Conservation (phyloP, 345 rosid genomes). For the Corchorus capsularis region DNA sequence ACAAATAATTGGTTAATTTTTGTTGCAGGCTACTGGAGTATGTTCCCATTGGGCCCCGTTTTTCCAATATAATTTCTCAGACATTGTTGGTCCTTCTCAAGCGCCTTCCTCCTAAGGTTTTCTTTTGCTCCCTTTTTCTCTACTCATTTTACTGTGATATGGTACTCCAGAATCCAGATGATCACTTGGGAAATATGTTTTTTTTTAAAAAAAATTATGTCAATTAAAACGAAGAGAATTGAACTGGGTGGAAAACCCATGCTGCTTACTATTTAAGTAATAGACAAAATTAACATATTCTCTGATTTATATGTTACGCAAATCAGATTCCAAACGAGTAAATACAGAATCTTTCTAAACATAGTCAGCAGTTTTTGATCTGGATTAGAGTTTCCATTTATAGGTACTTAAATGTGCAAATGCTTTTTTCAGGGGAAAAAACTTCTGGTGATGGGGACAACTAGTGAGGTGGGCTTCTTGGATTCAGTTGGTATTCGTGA, state of each 20-base stretch:
- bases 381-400: neutral
- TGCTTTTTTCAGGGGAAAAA: conserved; percentile 70
- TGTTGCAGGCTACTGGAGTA: conserved; percentile 85
- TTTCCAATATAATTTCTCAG: conserved; percentile 87
- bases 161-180: neutral
- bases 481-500: conserved; percentile 75
- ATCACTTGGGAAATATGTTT: neutral
- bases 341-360: neutral
- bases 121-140: conserved; percentile 11
- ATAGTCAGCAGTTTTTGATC: neutral
- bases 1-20: conserved; percentile 19
- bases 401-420: conserved; percentile 9
- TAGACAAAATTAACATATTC: neutral
- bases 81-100: conserved; percentile 91
- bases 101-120: conserved; percentile 94
- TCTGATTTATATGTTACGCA: neutral
- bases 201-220: neutral
- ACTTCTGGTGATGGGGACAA: conserved; percentile 89
- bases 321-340: neutral
- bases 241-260: neutral
- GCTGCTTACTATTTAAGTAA: neutral
- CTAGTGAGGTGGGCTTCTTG: conserved; percentile 82
- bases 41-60: conserved; percentile 95
- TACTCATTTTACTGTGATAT: neutral
- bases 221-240: no score